Percentiles rank a stretch among this genome's conserved stretches.
These are phyloP conservation scores for Paramecium tetraurelia DNA, from an alignment of 73 alveolate species.

Conservation along the genomic window DNA sequence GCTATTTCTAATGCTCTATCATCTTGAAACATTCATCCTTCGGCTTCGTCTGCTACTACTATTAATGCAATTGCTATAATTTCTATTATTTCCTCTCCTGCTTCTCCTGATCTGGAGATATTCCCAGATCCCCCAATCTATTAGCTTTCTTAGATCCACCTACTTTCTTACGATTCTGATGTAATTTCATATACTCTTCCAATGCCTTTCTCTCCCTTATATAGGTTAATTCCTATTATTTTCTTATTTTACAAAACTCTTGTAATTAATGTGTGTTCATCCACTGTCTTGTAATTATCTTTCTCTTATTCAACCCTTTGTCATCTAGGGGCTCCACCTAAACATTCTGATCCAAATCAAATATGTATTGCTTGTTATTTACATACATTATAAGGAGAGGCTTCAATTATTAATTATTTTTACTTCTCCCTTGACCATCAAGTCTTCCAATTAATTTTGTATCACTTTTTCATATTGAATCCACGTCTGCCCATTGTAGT, in stretches of 20 bases:
- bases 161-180: not conserved
- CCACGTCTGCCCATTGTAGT: slow-evolving; percentile 39
- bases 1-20: not conserved
- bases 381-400: not conserved
- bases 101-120: not conserved
- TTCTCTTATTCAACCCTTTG: slow-evolving; percentile 11
- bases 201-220: slow-evolving; percentile 23
- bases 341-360: slow-evolving; percentile 34
- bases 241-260: not conserved
- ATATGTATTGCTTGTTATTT: not conserved
- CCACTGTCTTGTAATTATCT: slow-evolving; percentile 42
- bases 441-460: slow-evolving; percentile 35
- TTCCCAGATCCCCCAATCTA: not conserved
- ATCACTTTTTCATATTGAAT: slow-evolving; percentile 2
- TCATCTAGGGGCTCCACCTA: slow-evolving; percentile 21
- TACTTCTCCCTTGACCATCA: slow-evolving; percentile 18
- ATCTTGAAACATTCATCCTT: slow-evolving; percentile 2
- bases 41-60: not conserved
- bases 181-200: slow-evolving; percentile 10
- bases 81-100: not conserved
- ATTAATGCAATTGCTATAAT: not conserved
- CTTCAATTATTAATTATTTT: not conserved
- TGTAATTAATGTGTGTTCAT: slow-evolving; percentile 22
- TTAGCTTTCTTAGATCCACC: not conserved
- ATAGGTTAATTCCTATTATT: slow-evolving; percentile 11